Conservation (phyloP, 176 grass and related monocot genomes). For the Pontederia paniculata region DNA sequence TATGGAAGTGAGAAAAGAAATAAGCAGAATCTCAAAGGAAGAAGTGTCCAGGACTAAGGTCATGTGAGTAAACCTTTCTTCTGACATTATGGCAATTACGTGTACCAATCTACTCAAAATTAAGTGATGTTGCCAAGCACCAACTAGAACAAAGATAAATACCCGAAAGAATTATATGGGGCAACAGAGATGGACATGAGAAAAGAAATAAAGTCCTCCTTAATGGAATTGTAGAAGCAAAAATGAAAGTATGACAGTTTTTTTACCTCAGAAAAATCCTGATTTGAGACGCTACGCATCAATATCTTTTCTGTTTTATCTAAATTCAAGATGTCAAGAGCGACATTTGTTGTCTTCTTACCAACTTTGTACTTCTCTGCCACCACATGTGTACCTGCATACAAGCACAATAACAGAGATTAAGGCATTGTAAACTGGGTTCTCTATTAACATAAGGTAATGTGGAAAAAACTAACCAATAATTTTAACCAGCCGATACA, state of each 20-base stretch:
- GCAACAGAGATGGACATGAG: too few relatives aligned
- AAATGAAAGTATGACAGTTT: not conserved
- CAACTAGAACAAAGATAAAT: too few relatives aligned
- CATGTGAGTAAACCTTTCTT: too few relatives aligned
- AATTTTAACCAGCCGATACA: constrained; percentile 87
- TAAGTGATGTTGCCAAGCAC: too few relatives aligned
- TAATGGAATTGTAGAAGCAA: not conserved
- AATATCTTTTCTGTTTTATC: constrained; percentile 72
- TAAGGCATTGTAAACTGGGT: not conserved
- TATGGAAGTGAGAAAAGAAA: not conserved
- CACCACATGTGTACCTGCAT: constrained; percentile 67
- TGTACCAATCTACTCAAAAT: too few relatives aligned
- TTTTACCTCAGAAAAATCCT: constrained; percentile 86
- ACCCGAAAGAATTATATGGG: too few relatives aligned
- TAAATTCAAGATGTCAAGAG: constrained; percentile 93
- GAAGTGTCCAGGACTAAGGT: too few relatives aligned
- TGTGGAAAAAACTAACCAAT: constrained; percentile 28
- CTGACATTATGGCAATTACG: too few relatives aligned
- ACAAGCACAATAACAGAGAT: constrained; percentile 19
- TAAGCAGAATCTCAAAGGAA: not conserved
- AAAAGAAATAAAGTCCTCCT: too few relatives aligned
- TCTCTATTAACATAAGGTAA: not conserved
- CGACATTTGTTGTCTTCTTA: constrained; percentile 80
- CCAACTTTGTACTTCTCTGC: constrained; percentile 69
- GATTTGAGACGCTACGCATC: constrained; percentile 90